Evolutionary conservation across 1,284 basidiomycete species (phyloP).

Genomic region (Ganoderma resinaceum): DNA sequence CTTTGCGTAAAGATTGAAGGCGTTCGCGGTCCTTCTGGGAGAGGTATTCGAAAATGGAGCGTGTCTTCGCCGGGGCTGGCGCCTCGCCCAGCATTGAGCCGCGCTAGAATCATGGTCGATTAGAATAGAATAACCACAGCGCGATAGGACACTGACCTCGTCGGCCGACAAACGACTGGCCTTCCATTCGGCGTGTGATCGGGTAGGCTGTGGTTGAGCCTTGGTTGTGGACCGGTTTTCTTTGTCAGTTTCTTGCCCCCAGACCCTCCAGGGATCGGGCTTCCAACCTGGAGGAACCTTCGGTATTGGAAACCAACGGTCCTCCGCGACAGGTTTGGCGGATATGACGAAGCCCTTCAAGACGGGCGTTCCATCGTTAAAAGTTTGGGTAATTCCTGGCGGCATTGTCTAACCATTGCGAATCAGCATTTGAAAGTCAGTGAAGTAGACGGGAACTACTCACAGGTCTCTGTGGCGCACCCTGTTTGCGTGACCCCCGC

Average conservation of each 20-base stretch:
- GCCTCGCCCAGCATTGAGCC: constrained; percentile 87
- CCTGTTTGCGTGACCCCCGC: constrained; percentile 14
- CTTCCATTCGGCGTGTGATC: constrained; percentile 57
- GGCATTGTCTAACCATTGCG: constrained; percentile 28
- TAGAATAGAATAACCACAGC: constrained; percentile 13
- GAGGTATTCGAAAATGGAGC: constrained; percentile 93
- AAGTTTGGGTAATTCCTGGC: constrained; percentile 33
- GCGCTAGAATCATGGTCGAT: constrained; percentile 55
- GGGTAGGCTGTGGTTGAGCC: constrained; percentile 4
- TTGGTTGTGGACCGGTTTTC: constrained; percentile 49
- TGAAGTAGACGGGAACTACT: constrained; percentile 2
- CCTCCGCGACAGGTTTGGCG: constrained; percentile 71
- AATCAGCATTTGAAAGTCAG: not conserved
- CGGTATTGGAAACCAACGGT: constrained; percentile 83
- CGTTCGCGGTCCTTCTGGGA: constrained; percentile 91
- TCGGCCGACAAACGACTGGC: constrained; percentile 65
- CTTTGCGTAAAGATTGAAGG: constrained; percentile 68
- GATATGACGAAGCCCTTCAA: constrained; percentile 80
- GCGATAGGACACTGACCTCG: constrained; percentile 52
- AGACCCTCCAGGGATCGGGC: constrained; percentile 83
- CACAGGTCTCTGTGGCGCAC: constrained; percentile 31
- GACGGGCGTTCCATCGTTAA: constrained; percentile 76
- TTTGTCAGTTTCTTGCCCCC: constrained; percentile 63
- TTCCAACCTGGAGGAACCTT: constrained; percentile 86
- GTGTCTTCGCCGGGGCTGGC: constrained; percentile 68